Conservation (phyloP, 73 alveolate species). For the Loxodes magnus region DNA sequence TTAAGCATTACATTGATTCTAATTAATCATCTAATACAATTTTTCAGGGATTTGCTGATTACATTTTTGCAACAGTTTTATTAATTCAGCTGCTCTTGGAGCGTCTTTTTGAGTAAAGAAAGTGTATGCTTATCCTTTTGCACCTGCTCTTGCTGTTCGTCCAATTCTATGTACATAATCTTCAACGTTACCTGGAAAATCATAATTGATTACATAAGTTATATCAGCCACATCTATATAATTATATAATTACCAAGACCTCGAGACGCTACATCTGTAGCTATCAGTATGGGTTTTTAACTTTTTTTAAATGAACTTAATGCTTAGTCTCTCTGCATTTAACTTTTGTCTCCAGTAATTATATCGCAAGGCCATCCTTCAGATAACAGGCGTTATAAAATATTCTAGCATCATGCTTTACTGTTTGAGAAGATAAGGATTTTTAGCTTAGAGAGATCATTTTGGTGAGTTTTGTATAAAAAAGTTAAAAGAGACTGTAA, state of each 20-base stretch:
- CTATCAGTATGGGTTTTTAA: slow-evolving; percentile 73
- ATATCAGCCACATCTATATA: slow-evolving; percentile 80
- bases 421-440: no score
- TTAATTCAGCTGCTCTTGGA: neutral
- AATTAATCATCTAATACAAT: neutral
- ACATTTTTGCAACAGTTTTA: neutral
- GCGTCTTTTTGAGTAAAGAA: neutral
- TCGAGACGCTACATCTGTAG: slow-evolving; percentile 98
- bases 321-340: slow-evolving; percentile 63
- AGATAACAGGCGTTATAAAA: no score
- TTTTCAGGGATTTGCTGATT: neutral
- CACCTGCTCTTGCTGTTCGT: slow-evolving; percentile 93
- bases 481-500: no score
- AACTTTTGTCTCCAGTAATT: slow-evolving; percentile 92
- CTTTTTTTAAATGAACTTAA: slow-evolving; percentile 80
- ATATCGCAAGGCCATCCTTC: slow-evolving; percentile 74
- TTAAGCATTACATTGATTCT: no score
- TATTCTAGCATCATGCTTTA: no score
- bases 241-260: slow-evolving; percentile 57
- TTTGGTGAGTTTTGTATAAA: no score
- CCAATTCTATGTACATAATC: slow-evolving; percentile 96
- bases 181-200: slow-evolving; percentile 86
- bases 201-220: slow-evolving; percentile 86
- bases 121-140: slow-evolving; percentile 10
- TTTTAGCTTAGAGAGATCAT: no score